Conservation (phyloP, 176 grass and related monocot species). For the Oryza meridionalis region DNA sequence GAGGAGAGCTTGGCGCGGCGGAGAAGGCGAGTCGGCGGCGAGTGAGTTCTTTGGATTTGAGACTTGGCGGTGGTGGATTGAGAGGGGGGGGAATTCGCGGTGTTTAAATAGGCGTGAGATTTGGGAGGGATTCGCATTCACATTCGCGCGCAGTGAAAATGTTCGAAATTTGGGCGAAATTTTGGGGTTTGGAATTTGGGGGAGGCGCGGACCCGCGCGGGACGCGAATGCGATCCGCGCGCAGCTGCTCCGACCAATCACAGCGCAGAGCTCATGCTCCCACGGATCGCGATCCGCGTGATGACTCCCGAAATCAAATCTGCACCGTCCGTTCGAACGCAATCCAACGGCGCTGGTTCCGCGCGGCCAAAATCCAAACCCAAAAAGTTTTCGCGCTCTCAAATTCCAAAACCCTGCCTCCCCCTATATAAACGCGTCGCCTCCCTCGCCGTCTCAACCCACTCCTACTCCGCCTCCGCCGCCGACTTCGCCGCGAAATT, state of each 20-base stretch:
- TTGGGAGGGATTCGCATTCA: too few relatives aligned
- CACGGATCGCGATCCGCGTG: conserved; percentile 30
- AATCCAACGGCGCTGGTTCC: background rate
- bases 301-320: background rate
- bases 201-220: background rate
- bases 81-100: background rate
- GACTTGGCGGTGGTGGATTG: background rate
- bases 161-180: background rate
- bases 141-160: too few relatives aligned
- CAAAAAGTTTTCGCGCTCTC: background rate
- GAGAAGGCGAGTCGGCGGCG: too few relatives aligned
- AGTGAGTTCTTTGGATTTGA: background rate
- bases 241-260: background rate
- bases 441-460: background rate
- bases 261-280: background rate
- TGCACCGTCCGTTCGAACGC: background rate
- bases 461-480: background rate
- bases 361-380: background rate
- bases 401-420: background rate
- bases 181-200: background rate
- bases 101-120: background rate
- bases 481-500: too few relatives aligned
- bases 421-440: background rate
- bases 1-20: background rate
- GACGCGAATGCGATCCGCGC: conserved; percentile 17